Base-by-base conservation (phyloP, 2,329 filamentous ascomycete genomes). In the Penicillium corylophilum region DNA sequence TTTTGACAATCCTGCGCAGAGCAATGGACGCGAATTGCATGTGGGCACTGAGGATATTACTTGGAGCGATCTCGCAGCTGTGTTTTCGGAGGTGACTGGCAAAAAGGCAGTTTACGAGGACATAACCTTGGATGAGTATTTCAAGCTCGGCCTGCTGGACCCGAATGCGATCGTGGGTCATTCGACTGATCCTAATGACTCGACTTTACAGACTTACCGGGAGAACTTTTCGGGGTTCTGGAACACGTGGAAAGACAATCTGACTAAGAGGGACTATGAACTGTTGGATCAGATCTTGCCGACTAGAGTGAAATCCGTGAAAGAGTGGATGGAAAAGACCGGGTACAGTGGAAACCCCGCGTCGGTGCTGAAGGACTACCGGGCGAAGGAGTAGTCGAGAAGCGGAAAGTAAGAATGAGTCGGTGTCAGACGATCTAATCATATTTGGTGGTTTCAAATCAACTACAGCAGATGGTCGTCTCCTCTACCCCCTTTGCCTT, bases 401-500 rank as follows among this genome's bases (percentile, higher is more conserved):
- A 31, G 13, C 12, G 29, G 3, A 13, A 4, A 1, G 29, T n/a
- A 15, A 5, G 24, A 26, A 28, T 12, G 26, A 3, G 12, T 28
- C 26, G 7, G 4, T 28, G 3, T n/a, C n/a, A n/a, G n/a, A n/a
- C n/a, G n/a, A n/a, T n/a, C n/a, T n/a, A n/a, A n/a, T n/a, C n/a
- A n/a, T n/a, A n/a, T n/a, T 28, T 28, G 26, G 7, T 28, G 24
- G 6, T 16, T 33, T 6, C 31, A 33, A n/a, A n/a, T 51, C 36
- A 59, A 35, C 56, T 54, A 36, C 58, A 61, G 28, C 58, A 61
- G 36, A 60, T 56, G 5, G 58, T 60, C 12, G 58, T 57, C 33
- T 60, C 58, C 44, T 60, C 50, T 29, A 57, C 42, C 12, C 50
- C 56, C 10, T 54, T 48, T 4, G 31, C 43, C 6, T 59, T 44